Evolutionary conservation across 2,329 filamentous ascomycete genomes (phyloP).

Genomic region (Verticillium alfalfae): DNA sequence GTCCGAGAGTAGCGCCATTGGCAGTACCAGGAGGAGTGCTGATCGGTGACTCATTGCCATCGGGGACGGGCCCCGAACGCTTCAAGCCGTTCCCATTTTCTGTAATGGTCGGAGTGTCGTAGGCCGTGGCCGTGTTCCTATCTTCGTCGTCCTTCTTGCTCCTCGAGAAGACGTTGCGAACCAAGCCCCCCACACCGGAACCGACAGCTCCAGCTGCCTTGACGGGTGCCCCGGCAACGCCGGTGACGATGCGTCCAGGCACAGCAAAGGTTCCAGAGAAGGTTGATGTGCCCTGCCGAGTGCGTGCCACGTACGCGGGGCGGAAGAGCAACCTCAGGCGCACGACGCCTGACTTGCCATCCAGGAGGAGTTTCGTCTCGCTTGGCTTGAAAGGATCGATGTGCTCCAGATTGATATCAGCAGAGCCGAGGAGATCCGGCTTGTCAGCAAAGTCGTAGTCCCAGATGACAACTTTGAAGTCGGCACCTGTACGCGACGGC

Average conservation of each 20-base stretch:
- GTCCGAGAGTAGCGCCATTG: constrained; percentile 24
- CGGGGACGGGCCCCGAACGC: constrained; percentile 23
- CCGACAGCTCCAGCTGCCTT: constrained; percentile 83
- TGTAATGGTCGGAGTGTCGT: constrained; percentile 30
- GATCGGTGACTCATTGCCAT: constrained; percentile 11
- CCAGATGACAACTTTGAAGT: constrained; percentile 78
- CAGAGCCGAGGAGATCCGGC: constrained; percentile 80
- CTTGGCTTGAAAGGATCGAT: constrained; percentile 81
- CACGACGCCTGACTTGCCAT: constrained; percentile 84
- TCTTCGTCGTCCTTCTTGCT: constrained; percentile 56
- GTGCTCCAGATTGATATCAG: constrained; percentile 68
- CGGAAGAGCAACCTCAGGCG: constrained; percentile 86
- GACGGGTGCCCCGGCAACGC: constrained; percentile 80
- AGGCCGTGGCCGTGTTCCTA: constrained; percentile 26
- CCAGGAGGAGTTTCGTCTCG: constrained; percentile 68
- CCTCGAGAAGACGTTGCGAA: constrained; percentile 55
- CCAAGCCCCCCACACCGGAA: constrained; percentile 77
- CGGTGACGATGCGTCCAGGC: constrained; percentile 81
- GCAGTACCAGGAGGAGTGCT: constrained; percentile 26
- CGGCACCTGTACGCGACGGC: constrained; percentile 75
- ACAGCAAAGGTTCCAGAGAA: constrained; percentile 86
- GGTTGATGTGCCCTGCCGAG: constrained; percentile 84
- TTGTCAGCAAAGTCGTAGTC: constrained; percentile 98
- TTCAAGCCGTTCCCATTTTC: constrained; percentile 37
- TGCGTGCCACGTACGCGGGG: constrained; percentile 81